Conservation (phyloP, 345 rosid genomes). For the Viola odorata region DNA sequence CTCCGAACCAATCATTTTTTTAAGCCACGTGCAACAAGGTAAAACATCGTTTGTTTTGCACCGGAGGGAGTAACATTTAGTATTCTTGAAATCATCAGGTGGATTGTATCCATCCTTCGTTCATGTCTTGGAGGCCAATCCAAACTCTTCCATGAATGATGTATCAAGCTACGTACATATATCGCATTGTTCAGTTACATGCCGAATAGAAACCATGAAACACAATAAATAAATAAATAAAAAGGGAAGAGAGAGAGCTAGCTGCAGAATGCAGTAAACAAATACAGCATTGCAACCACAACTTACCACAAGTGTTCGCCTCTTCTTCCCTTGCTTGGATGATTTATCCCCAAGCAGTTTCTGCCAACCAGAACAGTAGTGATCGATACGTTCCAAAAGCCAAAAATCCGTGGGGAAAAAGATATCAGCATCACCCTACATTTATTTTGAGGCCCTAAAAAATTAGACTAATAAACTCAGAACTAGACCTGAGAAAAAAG, state of each 20-base stretch:
- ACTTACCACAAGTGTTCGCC: conserved; percentile 84
- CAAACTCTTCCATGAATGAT: conserved; percentile 94
- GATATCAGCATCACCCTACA: conserved; percentile 97
- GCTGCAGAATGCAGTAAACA: not conserved
- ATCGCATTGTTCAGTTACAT: conserved; percentile 1
- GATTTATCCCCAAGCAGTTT: conserved; percentile 44
- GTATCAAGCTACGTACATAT: conserved; percentile 56
- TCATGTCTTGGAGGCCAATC: conserved; percentile 69
- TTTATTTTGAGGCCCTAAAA: conserved; percentile 7
- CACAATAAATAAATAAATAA: not conserved
- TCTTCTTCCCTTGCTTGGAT: conserved; percentile 64
- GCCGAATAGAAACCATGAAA: not conserved
- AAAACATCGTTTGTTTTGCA: no score
- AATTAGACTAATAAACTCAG: not conserved
- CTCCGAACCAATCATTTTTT: no score
- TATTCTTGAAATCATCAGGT: conserved; percentile 82
- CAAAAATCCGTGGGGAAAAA: conserved; percentile 92
- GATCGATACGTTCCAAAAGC: conserved; percentile 89
- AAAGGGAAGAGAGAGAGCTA: not conserved
- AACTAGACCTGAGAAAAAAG: not conserved
- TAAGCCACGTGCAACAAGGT: no score
- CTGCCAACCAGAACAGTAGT: conserved; percentile 82
- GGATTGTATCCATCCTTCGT: not conserved
- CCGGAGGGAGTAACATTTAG: conserved; percentile 29
- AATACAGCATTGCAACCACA: not conserved